Conservation (phyloP, 2,329 filamentous ascomycete genomes). For the Hypoxylon rubiginosum region DNA sequence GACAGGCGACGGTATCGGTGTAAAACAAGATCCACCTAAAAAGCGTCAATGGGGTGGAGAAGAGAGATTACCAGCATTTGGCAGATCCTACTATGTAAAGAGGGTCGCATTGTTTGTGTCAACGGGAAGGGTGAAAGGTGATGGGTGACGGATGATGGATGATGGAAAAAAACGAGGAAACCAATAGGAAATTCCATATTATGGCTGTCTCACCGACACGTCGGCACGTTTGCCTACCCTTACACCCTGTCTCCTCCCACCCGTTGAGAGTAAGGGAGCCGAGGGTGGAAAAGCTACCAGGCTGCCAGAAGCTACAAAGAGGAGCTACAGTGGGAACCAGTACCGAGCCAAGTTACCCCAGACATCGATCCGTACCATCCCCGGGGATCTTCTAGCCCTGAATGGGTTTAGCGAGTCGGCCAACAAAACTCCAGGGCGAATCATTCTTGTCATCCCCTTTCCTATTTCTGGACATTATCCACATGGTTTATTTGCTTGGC, state of each 20-base stretch:
- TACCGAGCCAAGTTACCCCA: conserved; percentile 30
- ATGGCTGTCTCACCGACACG: conserved; percentile 34
- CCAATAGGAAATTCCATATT: conserved; percentile 23
- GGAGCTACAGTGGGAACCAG: conserved; percentile 2
- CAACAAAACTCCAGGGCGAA: conserved; percentile 37
- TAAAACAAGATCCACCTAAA: conserved; percentile 2
- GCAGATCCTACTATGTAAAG: conserved; percentile 16
- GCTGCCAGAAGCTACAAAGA: too few relatives aligned
- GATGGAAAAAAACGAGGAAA: conserved; percentile 5
- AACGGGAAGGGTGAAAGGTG: neutral
- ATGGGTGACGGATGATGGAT: neutral
- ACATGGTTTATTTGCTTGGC: conserved; percentile 27
- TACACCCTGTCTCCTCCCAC: conserved; percentile 28
- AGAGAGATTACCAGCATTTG: conserved; percentile 26
- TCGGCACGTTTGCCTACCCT: neutral
- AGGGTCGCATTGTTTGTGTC: conserved; percentile 6
- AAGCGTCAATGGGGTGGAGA: neutral
- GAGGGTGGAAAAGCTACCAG: neutral
- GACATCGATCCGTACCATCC: conserved; percentile 31
- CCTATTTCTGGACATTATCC: conserved; percentile 24
- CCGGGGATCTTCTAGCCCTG: conserved; percentile 20
- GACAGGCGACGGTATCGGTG: conserved; percentile 1
- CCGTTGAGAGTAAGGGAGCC: conserved; percentile 29
- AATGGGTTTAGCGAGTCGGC: conserved; percentile 22
- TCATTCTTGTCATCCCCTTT: conserved; percentile 14